A percentile compares a stretch with the other conserved stretches of the same genome.
Evolutionary conservation across 1,284 basidiomycete species (phyloP).

Genomic region (Papiliotrema nemorosa): DNA sequence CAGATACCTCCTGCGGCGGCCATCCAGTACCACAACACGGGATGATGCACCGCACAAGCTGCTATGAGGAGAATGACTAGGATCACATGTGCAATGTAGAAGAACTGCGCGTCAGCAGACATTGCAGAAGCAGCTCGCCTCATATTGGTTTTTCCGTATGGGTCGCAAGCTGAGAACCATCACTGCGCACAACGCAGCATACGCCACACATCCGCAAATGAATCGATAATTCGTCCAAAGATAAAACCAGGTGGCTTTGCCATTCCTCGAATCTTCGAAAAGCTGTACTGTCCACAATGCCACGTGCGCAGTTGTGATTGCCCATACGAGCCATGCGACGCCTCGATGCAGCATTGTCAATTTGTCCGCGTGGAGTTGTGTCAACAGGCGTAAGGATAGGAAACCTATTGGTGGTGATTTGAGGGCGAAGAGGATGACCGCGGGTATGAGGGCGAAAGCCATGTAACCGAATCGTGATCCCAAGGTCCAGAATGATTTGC

Average conservation of each 20-base stretch:
- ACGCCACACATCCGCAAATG: slow-evolving; percentile 69
- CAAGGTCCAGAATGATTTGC: slow-evolving; percentile 73
- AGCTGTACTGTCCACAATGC: slow-evolving; percentile 74
- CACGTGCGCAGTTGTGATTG: slow-evolving; percentile 66
- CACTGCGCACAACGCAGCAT: slow-evolving; percentile 65
- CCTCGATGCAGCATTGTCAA: slow-evolving; percentile 68
- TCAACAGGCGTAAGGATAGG: slow-evolving; percentile 66
- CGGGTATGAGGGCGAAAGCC: slow-evolving; percentile 71
- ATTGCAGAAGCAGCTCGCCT: slow-evolving; percentile 46
- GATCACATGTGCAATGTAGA: slow-evolving; percentile 69
- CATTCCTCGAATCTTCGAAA: slow-evolving; percentile 55
- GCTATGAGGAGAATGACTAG: slow-evolving; percentile 63
- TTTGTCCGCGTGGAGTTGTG: slow-evolving; percentile 73
- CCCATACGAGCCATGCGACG: slow-evolving; percentile 70
- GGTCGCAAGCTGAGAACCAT: slow-evolving; percentile 62
- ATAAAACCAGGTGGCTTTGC: slow-evolving; percentile 58
- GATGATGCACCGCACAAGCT: slow-evolving; percentile 65
- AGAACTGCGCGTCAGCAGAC: slow-evolving; percentile 48
- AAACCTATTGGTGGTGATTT: slow-evolving; percentile 78
- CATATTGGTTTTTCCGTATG: slow-evolving; percentile 67
- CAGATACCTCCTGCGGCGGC: slow-evolving; percentile 64
- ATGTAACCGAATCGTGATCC: slow-evolving; percentile 71
- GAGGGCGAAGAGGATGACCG: slow-evolving; percentile 71
- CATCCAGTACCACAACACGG: slow-evolving; percentile 59
- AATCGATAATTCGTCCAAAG: slow-evolving; percentile 69